Evolutionary conservation across 2,329 filamentous ascomycete species (phyloP).

Genomic region (Aspergillus brunneoviolaceus): DNA sequence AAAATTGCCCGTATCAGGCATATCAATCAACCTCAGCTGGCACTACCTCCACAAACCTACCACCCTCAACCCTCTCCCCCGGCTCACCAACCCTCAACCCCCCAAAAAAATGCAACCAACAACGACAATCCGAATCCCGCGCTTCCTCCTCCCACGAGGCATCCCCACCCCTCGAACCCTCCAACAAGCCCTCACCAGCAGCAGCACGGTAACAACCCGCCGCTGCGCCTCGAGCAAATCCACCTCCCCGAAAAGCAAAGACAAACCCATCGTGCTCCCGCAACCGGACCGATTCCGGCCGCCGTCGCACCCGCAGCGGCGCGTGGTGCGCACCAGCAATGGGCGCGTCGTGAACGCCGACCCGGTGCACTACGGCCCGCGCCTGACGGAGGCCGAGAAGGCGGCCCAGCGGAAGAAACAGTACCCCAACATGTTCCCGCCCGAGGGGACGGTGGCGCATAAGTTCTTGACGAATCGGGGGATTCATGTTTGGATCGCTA

Average conservation of each 20-base stretch:
- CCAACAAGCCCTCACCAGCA: constrained; percentile 24
- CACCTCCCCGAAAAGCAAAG: constrained; percentile 20
- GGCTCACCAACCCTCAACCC: constrained; percentile 11
- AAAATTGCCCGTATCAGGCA: too few species aligned
- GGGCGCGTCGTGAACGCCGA: constrained; percentile 24
- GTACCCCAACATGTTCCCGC: constrained; percentile 88
- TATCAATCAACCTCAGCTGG: too few species aligned
- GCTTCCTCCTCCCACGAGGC: constrained; percentile 66
- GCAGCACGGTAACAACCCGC: constrained; percentile 12
- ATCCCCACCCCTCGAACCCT: constrained; percentile 34
- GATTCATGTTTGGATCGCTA: constrained; percentile 78
- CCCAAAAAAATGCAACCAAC: constrained; percentile 18
- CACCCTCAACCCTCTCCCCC: background rate
- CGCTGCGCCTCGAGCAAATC: constrained; percentile 25
- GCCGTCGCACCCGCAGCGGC: constrained; percentile 78
- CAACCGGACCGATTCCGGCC: constrained; percentile 89
- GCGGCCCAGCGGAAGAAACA: constrained; percentile 65
- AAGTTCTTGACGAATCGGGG: constrained; percentile 77
- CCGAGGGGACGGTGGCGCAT: constrained; percentile 75
- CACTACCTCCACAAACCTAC: too few species aligned
- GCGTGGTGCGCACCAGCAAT: constrained; percentile 53
- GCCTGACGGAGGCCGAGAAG: constrained; percentile 64
- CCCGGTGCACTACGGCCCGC: constrained; percentile 72
- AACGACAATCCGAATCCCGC: constrained; percentile 63
- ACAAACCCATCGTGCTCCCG: constrained; percentile 70